Percentiles rank a stretch among this genome's conserved stretches.
Conservation (phyloP, 2,329 filamentous ascomycete genomes). For the Pyrenophora seminiperda region DNA sequence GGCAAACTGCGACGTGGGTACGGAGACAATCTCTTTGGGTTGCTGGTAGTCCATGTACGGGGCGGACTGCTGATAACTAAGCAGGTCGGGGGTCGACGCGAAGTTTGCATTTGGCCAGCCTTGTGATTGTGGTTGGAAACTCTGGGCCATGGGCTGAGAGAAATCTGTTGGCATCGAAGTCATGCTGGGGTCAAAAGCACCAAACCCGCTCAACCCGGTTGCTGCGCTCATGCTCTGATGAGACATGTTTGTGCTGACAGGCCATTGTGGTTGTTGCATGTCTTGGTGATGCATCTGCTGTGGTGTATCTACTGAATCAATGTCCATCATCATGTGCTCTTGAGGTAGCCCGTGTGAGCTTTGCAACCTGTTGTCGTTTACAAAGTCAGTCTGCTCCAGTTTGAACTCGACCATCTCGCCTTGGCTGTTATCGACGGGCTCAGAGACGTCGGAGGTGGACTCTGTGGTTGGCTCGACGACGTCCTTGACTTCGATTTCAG, state of each 20-base stretch:
- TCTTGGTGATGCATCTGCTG: constrained; percentile 39
- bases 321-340: constrained; percentile 44
- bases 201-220: constrained; percentile 36
- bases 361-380: constrained; percentile 32
- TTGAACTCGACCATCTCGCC: constrained; percentile 46
- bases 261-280: constrained; percentile 41
- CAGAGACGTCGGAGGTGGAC: constrained; percentile 29
- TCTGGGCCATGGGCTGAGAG: constrained; percentile 40
- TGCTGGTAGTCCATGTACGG: constrained; percentile 40
- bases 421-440: constrained; percentile 33
- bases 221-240: constrained; percentile 36
- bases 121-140: constrained; percentile 37
- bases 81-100: constrained; percentile 41
- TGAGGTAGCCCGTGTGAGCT: constrained; percentile 40
- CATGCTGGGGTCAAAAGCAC: constrained; percentile 38
- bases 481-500: constrained; percentile 41
- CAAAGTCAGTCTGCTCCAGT: constrained; percentile 31
- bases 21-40: constrained; percentile 39
- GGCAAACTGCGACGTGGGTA: constrained; percentile 43
- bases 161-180: constrained; percentile 39
- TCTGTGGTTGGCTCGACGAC: constrained; percentile 32
- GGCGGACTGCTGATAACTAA: constrained; percentile 39
- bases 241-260: constrained; percentile 42
- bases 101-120: constrained; percentile 45
- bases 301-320: constrained; percentile 41